Base-by-base conservation (phyloP, 805 yeast species). In the Suhomyces faveliae region DNA sequence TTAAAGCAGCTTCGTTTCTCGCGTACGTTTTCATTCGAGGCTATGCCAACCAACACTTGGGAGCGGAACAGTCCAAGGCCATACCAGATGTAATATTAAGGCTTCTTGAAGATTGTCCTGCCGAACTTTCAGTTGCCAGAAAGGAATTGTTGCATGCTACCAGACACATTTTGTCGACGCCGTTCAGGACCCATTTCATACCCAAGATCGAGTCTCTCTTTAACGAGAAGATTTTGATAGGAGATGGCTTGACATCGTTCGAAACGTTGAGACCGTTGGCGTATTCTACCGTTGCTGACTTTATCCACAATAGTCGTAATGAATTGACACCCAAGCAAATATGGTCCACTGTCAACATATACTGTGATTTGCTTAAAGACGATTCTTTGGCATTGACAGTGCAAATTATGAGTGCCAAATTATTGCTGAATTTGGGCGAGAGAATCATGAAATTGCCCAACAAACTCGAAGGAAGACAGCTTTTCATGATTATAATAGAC, bases 341-440 rank as follows among this genome's bases (percentile, higher is more conserved):
- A 9, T 85, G 96, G 84, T 83, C 85, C 49, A 88, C 97, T 0
- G 92, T 95, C 3, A 79, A 77, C 39, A 85, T 89, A 48, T 94
- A 89, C 61, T 85, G 96, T 59, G 79, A 78, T 23, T 83, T 89
- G 55, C 70, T 94, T 52, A 85, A 86, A 56, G 98, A 95, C 61
- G 83, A 81, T 52, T 72, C 91, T 0, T 69, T 94, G 53, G 94
- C 96, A 0, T 77, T 89, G 51, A 87, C 96, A 5, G 96, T 91
- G 30, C 98, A 95, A 64, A 87, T 91, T 8, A 90, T 94, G 97
- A 87, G 97, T 68, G 96, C 97, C 2, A 92, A 91, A 66, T 72
- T 94, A 25, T 68, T 94, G 25, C 67, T 92, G 52, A 95, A 94
- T 64, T 72, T 95, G 57, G 92, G 94, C 17, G 99, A 95, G 55